These are phyloP conservation scores for Neopestalotiopsis clavispora DNA, from an alignment of 2,329 filamentous ascomycete genomes.

Conservation along the genomic window DNA sequence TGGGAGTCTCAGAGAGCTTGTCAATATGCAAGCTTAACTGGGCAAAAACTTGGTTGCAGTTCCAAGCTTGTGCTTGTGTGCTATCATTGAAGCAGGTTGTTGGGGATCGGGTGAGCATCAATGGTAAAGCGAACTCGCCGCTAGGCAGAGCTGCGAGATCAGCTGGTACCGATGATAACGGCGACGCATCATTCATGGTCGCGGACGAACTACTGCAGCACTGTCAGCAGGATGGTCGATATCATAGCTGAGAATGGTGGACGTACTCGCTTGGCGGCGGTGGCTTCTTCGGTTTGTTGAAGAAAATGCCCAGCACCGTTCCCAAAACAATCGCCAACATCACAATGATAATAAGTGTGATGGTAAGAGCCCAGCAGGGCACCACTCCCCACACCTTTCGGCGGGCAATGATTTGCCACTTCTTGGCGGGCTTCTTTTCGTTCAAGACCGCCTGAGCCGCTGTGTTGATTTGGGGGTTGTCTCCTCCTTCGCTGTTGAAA, in stretches of 20 bases:
- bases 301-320: constrained; percentile 57
- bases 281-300: constrained; percentile 34
- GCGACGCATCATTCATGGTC: constrained; percentile 53
- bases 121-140: constrained; percentile 61
- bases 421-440: constrained; percentile 51
- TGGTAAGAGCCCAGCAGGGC: constrained; percentile 64
- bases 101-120: constrained; percentile 53
- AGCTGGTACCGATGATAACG: constrained; percentile 54
- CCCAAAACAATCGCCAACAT: constrained; percentile 62
- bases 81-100: constrained; percentile 62
- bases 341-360: constrained; percentile 53
- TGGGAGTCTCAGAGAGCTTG: constrained; percentile 29
- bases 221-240: constrained; percentile 6
- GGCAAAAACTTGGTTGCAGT: constrained; percentile 58
- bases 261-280: background rate
- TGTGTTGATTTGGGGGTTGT: constrained; percentile 59
- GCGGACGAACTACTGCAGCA: constrained; percentile 16
- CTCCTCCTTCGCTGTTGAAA: constrained; percentile 54
- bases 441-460: constrained; percentile 51
- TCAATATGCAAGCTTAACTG: constrained; percentile 50
- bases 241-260: constrained; percentile 21
- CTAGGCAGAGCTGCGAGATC: constrained; percentile 57
- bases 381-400: constrained; percentile 63
- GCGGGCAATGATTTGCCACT: constrained; percentile 58
- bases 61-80: constrained; percentile 64